Evolutionary conservation across 2,329 filamentous ascomycete species (phyloP).

Genomic region (Leptosphaerulina australis): DNA sequence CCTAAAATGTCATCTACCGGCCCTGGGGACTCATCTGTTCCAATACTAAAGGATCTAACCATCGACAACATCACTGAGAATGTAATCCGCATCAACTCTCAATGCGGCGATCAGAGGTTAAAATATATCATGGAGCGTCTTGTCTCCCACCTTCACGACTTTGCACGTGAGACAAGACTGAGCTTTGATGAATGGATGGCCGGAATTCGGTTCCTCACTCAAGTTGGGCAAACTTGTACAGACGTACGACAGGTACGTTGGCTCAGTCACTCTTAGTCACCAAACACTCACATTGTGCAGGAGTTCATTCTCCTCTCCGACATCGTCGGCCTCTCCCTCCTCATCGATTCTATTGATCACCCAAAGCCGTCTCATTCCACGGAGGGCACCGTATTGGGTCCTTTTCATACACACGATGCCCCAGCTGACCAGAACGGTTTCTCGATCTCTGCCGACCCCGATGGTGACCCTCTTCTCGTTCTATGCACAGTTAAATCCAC

Average conservation of each 20-base stretch:
- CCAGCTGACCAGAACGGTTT: constrained; percentile 62
- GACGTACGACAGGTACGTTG: constrained; percentile 70
- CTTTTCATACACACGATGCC: constrained; percentile 83
- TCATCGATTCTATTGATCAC: constrained; percentile 83
- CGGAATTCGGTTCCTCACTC: constrained; percentile 72
- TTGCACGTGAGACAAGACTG: constrained; percentile 77
- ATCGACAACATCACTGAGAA: constrained; percentile 83
- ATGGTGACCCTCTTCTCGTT: constrained; percentile 72
- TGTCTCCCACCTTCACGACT: constrained; percentile 80
- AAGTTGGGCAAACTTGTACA: constrained; percentile 73
- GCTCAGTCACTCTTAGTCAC: not conserved
- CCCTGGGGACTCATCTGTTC: constrained; percentile 37
- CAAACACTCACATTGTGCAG: constrained; percentile 41
- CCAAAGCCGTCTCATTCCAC: constrained; percentile 73
- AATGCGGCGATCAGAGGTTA: constrained; percentile 67
- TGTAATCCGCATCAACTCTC: constrained; percentile 73
- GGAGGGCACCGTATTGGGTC: constrained; percentile 80
- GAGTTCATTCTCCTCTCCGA: constrained; percentile 86
- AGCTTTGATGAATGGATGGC: constrained; percentile 80
- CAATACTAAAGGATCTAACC: constrained; percentile 70
- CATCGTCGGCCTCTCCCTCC: constrained; percentile 76
- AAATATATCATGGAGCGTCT: constrained; percentile 75
- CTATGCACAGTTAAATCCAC: constrained; percentile 75
- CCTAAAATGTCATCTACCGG: constrained; percentile 4
- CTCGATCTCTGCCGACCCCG: constrained; percentile 69